A percentile compares a stretch with the other conserved stretches of the same genome.
phyloP scores from a whole-genome alignment of 1,284 basidiomycete species.

The Violaceomyces palustris region DNA sequence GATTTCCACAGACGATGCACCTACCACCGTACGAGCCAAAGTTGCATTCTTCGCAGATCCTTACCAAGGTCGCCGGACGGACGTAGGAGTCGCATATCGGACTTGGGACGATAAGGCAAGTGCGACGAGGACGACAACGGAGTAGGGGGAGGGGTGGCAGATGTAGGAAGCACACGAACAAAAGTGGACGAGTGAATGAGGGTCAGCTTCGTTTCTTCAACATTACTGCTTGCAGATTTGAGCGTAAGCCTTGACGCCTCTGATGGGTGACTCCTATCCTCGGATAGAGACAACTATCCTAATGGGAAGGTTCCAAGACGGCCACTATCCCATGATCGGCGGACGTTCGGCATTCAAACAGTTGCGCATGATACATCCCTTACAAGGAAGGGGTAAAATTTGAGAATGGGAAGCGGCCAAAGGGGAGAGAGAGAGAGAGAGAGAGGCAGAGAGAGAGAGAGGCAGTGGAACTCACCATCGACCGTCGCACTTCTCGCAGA shows the following conservation, averaged over 20 bases:
- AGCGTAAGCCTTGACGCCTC: too few relatives aligned
- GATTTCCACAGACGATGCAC: conserved; percentile 78
- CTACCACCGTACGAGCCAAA: conserved; percentile 90
- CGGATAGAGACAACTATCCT: too few relatives aligned
- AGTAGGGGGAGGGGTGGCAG: background rate
- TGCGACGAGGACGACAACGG: background rate
- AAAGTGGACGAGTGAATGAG: background rate
- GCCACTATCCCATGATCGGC: too few relatives aligned
- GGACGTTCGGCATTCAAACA: too few relatives aligned
- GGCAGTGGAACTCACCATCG: conserved; percentile 70
- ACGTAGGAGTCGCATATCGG: conserved; percentile 99
- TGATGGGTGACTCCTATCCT: too few relatives aligned
- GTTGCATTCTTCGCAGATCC: conserved; percentile 99
- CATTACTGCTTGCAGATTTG: too few relatives aligned
- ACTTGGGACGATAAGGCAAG: too few relatives aligned
- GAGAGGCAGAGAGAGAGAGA: background rate
- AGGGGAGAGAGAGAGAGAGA: background rate
- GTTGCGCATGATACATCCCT: too few relatives aligned
- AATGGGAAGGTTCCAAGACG: too few relatives aligned
- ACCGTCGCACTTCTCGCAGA: conserved; percentile 98
- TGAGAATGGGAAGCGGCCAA: too few relatives aligned
- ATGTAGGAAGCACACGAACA: background rate
- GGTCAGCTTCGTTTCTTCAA: background rate
- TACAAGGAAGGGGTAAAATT: too few relatives aligned
- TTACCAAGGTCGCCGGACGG: conserved; percentile 90